phyloP scores from a whole-genome alignment of 139 green algal species.

The Chara braunii region DNA sequence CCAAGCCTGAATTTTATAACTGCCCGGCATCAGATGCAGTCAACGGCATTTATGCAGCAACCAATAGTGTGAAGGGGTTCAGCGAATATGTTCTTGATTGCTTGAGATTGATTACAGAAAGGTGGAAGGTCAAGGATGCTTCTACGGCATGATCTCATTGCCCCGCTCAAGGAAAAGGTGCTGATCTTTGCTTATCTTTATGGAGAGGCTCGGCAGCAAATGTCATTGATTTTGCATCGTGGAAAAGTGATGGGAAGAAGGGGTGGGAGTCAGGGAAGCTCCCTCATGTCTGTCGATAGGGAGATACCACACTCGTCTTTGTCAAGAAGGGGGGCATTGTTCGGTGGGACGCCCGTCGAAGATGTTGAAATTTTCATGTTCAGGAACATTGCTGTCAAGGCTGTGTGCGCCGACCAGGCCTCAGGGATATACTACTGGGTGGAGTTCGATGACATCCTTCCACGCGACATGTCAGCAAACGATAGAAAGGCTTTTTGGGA shows the following conservation, averaged over 20 bases:
- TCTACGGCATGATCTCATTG: slow-evolving; percentile 54
- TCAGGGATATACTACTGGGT: no score
- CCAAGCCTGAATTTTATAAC: slow-evolving; percentile 29
- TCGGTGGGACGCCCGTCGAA: no score
- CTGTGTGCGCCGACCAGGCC: no score
- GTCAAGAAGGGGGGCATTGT: no score
- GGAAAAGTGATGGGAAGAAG: background rate
- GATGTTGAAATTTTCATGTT: no score
- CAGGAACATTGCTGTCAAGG: no score
- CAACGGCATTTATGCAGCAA: slow-evolving; percentile 16
- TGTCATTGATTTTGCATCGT: no score
- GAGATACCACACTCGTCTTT: background rate
- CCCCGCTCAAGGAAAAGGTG: slow-evolving; percentile 37
- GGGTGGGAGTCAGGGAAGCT: background rate
- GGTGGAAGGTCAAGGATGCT: slow-evolving; percentile 42
- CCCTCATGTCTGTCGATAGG: slow-evolving; percentile 5
- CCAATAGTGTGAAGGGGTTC: slow-evolving; percentile 18
- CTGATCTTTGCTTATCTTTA: slow-evolving; percentile 18
- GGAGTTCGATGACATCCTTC: no score
- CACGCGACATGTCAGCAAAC: no score
- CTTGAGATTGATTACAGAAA: slow-evolving; percentile 12
- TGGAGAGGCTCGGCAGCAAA: slow-evolving; percentile 35
- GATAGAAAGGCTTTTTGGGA: slow-evolving; percentile 44
- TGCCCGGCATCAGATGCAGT: slow-evolving; percentile 13
- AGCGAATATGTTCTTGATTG: slow-evolving; percentile 18